Conservation (phyloP, 1,139 yeast genomes). For the Waltiozyma sp. region DNA sequence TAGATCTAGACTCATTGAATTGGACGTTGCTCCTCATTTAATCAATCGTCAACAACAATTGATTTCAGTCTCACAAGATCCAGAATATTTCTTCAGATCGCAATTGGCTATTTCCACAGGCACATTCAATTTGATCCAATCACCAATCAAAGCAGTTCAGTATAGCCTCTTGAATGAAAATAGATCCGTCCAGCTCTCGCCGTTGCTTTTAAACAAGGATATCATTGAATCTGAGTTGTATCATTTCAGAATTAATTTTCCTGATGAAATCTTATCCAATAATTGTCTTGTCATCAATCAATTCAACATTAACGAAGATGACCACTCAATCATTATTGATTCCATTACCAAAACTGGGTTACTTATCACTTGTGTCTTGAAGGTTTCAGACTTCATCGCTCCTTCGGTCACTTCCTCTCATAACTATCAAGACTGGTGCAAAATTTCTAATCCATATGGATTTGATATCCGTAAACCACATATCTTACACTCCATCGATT, state of each 20-base stretch:
- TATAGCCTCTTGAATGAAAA: constrained; percentile 13
- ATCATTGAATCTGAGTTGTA: constrained; percentile 8
- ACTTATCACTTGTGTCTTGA: constrained; percentile 23
- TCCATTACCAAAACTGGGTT: constrained; percentile 25
- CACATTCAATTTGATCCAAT: constrained; percentile 4
- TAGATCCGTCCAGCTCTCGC: constrained; percentile 11
- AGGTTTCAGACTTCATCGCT: constrained; percentile 18
- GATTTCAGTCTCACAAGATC: constrained; percentile 5
- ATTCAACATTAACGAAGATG: constrained; percentile 5
- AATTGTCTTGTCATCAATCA: constrained; percentile 12
- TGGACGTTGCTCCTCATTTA: constrained; percentile 16
- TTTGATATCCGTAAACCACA: constrained; percentile 63
- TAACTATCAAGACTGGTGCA: constrained; percentile 39
- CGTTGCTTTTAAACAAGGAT: constrained; percentile 15
- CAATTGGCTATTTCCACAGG: constrained; percentile 9
- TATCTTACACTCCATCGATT: constrained; percentile 35
- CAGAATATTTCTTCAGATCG: constrained; percentile 10
- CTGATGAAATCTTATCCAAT: constrained; percentile 16
- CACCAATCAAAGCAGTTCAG: constrained; percentile 6
- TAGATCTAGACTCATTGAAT: constrained; percentile 2
- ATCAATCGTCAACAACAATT: constrained; percentile 1
- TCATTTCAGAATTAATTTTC: constrained; percentile 16
- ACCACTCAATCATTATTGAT: constrained; percentile 18
- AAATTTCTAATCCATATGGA: constrained; percentile 59
- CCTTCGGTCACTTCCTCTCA: constrained; percentile 9